A percentile compares a stretch with the other conserved stretches of the same genome.
Evolutionary conservation across 2,329 filamentous ascomycete genomes (phyloP).

Genomic region (Aplosporella prunicola): DNA sequence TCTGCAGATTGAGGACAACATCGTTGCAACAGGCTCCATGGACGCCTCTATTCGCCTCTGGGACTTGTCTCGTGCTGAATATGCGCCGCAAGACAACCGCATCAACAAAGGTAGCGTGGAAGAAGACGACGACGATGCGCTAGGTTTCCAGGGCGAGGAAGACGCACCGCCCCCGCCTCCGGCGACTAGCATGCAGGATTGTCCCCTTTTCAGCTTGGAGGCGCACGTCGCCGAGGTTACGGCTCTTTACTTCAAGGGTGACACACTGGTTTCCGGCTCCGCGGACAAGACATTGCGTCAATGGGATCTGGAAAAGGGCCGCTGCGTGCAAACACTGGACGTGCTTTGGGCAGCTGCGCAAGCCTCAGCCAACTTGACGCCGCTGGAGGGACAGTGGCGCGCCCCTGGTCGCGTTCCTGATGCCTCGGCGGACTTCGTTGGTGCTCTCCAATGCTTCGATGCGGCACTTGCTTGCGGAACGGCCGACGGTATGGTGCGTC

Average conservation of each 20-base stretch:
- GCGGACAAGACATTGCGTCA: constrained; percentile 95
- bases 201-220: constrained; percentile 76
- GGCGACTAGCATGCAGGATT: constrained; percentile 75
- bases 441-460: constrained; percentile 90
- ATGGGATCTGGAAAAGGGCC: constrained; percentile 96
- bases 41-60: constrained; percentile 91
- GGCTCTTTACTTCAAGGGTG: constrained; percentile 79
- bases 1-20: constrained; percentile 89
- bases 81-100: constrained; percentile 57
- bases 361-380: constrained; percentile 60
- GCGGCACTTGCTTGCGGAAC: constrained; percentile 92
- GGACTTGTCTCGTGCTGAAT: constrained; percentile 85
- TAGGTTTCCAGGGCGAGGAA: constrained; percentile 63
- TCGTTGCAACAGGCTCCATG: constrained; percentile 87
- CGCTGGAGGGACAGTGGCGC: constrained; percentile 58
- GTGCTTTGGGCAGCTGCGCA: constrained; percentile 97
- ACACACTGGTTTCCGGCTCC: constrained; percentile 88
- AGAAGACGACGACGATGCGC: constrained; percentile 43
- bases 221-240: constrained; percentile 93
- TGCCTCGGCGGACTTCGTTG: constrained; percentile 78
- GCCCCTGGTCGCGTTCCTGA: constrained; percentile 57
- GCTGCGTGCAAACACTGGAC: constrained; percentile 93
- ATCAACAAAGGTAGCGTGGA: constrained; percentile 35
- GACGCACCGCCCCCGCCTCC: constrained; percentile 60
- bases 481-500: constrained; percentile 88